phyloP scores from a whole-genome alignment of 495 filamentous ascomycete genomes.

The Neurospora tetraspora region DNA sequence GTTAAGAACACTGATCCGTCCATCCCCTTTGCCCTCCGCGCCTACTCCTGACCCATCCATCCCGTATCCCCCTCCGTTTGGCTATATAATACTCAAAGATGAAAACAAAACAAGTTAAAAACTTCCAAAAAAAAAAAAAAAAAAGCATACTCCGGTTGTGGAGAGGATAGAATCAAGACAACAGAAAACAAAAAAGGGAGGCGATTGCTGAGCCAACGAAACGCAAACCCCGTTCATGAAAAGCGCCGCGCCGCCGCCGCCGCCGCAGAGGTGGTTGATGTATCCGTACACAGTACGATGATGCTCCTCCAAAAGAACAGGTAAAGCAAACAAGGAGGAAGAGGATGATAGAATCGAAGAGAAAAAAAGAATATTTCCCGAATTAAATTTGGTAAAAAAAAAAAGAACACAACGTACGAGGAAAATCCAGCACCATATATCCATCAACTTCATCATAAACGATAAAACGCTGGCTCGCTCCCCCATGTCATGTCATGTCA shows the following conservation, averaged over 20 bases:
- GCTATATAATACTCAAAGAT: not conserved
- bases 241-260: not conserved
- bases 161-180: not conserved
- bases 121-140: not conserved
- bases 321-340: not conserved
- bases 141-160: too few relatives aligned
- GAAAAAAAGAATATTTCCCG: not conserved
- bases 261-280: not conserved
- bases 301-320: not conserved
- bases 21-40: not conserved
- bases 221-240: not conserved
- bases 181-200: not conserved
- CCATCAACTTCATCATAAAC: not conserved
- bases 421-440: not conserved
- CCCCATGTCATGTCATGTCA: not conserved
- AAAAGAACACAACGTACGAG: not conserved
- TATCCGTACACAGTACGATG: not conserved
- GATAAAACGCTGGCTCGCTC: not conserved
- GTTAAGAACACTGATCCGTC: not conserved
- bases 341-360: not conserved
- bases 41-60: not conserved
- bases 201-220: not conserved
- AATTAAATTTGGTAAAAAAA: not conserved
- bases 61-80: not conserved
- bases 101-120: not conserved